Evolutionary conservation across 2,329 filamentous ascomycete species (phyloP).

Genomic region (Trichophyton equinum): DNA sequence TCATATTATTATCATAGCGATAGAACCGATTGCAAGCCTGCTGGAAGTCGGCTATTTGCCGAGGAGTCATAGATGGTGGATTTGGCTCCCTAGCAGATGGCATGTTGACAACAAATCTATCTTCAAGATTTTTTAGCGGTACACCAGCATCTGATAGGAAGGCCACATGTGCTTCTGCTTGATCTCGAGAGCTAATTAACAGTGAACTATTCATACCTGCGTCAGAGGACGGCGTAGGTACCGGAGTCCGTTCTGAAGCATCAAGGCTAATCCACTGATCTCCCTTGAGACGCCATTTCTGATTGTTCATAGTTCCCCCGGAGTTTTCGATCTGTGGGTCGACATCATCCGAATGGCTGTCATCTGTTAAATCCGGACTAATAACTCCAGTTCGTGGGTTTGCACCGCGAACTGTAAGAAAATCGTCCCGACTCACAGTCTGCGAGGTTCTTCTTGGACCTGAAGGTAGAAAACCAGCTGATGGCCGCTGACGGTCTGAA

Average conservation of each 20-base stretch:
- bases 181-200: not conserved
- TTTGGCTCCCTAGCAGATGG: conserved; percentile 32
- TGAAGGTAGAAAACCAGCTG: not conserved
- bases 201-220: not conserved
- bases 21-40: conserved; percentile 24
- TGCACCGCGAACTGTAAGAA: conserved; percentile 22
- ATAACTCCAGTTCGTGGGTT: conserved; percentile 28
- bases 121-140: conserved; percentile 27
- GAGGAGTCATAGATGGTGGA: conserved; percentile 27
- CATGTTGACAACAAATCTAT: conserved; percentile 34
- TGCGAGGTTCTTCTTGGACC: not conserved
- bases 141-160: conserved; percentile 22
- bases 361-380: conserved; percentile 23
- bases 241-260: conserved; percentile 17
- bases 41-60: conserved; percentile 31
- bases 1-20: conserved; percentile 21
- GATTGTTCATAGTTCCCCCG: conserved; percentile 10
- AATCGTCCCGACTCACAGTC: conserved; percentile 23
- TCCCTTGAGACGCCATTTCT: conserved; percentile 24
- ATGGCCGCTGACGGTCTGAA: not conserved
- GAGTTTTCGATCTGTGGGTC: conserved; percentile 13
- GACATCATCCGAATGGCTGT: conserved; percentile 13
- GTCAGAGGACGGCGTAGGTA: conserved; percentile 9
- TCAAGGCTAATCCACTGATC: conserved; percentile 27
- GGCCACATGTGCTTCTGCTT: conserved; percentile 9